These are phyloP conservation scores for Lagenaria siceraria DNA, from an alignment of 306 rosid species.

Conservation along the genomic window DNA sequence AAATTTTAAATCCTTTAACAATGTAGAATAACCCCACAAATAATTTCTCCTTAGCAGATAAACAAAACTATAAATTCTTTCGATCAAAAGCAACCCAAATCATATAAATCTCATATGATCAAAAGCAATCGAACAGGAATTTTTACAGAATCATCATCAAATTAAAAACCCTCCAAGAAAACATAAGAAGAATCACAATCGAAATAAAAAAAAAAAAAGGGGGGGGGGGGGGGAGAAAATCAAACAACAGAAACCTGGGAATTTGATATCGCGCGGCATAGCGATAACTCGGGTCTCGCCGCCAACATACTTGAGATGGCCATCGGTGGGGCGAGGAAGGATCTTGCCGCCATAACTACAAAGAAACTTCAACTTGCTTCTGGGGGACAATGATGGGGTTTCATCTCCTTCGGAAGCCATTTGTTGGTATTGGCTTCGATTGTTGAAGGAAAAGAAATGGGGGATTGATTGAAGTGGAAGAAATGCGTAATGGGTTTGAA, in stretches of 20 bases:
- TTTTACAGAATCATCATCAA: background rate
- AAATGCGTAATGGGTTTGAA: background rate
- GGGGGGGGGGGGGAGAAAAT: background rate
- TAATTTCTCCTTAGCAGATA: background rate
- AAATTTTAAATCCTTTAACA: background rate
- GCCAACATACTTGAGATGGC: conserved; percentile 65
- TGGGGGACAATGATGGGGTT: conserved; percentile 20
- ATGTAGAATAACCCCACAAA: background rate
- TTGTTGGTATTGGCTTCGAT: background rate
- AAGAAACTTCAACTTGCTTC: conserved; percentile 47
- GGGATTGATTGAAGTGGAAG: background rate
- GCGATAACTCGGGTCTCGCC: conserved; percentile 81
- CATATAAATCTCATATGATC: background rate
- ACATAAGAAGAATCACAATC: background rate
- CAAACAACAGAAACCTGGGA: conserved; percentile 28
- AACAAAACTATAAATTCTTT: background rate
- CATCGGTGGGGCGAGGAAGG: conserved; percentile 59
- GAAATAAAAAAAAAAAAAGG: background rate
- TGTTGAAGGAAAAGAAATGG: background rate
- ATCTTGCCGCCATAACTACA: conserved; percentile 86
- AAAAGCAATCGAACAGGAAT: background rate
- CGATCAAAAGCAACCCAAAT: background rate
- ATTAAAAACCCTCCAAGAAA: background rate
- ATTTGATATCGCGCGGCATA: conserved; percentile 32
- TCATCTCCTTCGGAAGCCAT: conserved; percentile 30